Base-by-base conservation (phyloP, 2,329 filamentous ascomycete species). In the Helicocarpus griseus region DNA sequence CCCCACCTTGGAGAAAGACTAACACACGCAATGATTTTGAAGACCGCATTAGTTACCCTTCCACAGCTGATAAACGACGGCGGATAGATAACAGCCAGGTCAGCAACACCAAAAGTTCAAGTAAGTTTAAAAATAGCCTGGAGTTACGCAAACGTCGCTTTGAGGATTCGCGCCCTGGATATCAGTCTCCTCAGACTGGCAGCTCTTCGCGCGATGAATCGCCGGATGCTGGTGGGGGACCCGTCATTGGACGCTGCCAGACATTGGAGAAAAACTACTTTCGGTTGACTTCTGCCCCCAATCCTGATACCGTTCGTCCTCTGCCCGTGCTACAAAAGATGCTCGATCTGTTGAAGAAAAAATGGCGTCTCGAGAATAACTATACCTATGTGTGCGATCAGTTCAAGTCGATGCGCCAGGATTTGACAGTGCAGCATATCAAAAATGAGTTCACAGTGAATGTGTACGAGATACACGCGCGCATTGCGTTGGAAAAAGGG, bases 341-440 rank as follows among this genome's bases (percentile, higher is more conserved):
- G 5, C 72, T 98, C 68, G 88, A 94, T 60, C 74, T 94, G 46
- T 74, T 98, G 57, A 94, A 95, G 75, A 87, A 85, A 74, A 97
- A 95, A 73, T 98, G 93, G 93, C 86, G 83, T 65, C 82, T 84
- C 60, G 89, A 96, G 62, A 85, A 84, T 72, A 95, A 97, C 72
- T 98, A 98, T 71, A 84, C 82, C 60, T 98, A 96, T 72, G 95
- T 96, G 57, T 97, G 93, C 80, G 90, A 98, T 67, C 93, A 98
- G 77, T 95, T 98, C 78, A 98, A 98, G 71, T 96, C 93, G 14
- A 79, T 98, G 68, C 88, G 93, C 55, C 93, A 98, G 77, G 93
- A 98, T 75, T 79, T 98, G 67, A 98, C 93, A 36, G 93, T 98
- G 51, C 93, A 98, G 72, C 91, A 88, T 65, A 89, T 98, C 73